Evolutionary conservation across 1,139 yeast genomes (phyloP), one percentile per base, ranked within the genome.

Genomic region (Yamadazyma membranifaciens): DNA sequence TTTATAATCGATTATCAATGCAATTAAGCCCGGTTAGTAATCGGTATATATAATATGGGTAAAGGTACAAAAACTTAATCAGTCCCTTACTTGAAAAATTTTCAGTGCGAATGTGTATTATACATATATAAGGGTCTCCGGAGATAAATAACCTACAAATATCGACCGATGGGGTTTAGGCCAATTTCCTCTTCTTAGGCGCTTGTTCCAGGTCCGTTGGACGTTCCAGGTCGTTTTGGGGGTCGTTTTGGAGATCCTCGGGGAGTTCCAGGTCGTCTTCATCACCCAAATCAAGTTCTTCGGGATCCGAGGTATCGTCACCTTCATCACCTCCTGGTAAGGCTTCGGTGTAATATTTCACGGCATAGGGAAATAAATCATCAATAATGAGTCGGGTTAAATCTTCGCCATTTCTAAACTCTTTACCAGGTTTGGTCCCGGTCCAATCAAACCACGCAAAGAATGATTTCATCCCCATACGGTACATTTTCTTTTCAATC

Each of bases 371-470:
- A 52, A 77, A 84, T 28, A 85, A 57, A 52, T 84, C 89, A 34
- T 83, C 88, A 2, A 74, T 69, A 12, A 85, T 67, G 38, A 84
- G 62, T 35, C 78, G 65, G 1, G 91, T 80, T 46, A 85, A 66
- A 11, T 82, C 87, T 48, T 81, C 89, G 11, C 91, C 92, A 47
- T 73, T 69, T 48, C 89, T 73, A 53, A 78, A 83, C 53, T 84
- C 91, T 54, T 83, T 83, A 1, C 87, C 87, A 1, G 85, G 83
- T 51, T 80, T 81, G 38, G 57, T 58, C 0, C 91, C 92, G 0
- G 91, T 83, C 92, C 92, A 84, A 35, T 67, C 64, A 53, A 83
- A 83, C 80, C 85, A 84, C 3, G 87, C 79, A 58, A 83, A 83
- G 51, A 84, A 78, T 5, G 87, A 79, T 54, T 80, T 80, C 88